Evolutionary conservation across 352 stramenopile genomes (phyloP).

Genomic region (Aphanomyces astaci): DNA sequence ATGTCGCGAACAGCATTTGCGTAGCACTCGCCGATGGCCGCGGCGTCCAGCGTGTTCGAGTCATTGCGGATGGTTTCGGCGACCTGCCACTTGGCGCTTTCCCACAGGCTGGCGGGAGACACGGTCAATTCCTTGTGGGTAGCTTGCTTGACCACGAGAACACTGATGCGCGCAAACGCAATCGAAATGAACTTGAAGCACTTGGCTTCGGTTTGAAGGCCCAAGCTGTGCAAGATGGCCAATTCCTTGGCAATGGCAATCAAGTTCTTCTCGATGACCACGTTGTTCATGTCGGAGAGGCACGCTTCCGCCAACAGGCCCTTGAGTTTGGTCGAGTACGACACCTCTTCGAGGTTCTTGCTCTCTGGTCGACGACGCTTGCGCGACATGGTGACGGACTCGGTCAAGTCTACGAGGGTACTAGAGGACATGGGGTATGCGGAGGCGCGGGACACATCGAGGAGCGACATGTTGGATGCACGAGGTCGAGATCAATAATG

Average conservation of each 20-base stretch:
- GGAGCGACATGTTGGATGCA: conserved; percentile 5
- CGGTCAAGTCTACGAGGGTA: neutral
- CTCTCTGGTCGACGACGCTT: conserved; percentile 15
- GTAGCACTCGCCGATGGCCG: conserved; percentile 6
- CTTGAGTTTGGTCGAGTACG: conserved; percentile 79
- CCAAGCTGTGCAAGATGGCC: conserved; percentile 62
- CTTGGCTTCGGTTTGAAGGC: conserved; percentile 63
- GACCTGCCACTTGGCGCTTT: conserved; percentile 23
- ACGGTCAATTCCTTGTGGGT: neutral
- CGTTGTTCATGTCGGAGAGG: conserved; percentile 78
- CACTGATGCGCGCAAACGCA: conserved; percentile 50
- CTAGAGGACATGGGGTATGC: conserved; percentile 1
- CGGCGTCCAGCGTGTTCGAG: neutral
- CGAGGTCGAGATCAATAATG: neutral
- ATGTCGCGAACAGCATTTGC: conserved; percentile 40
- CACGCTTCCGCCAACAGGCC: conserved; percentile 74
- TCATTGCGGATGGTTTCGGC: neutral
- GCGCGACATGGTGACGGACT: neutral
- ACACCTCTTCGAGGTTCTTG: conserved; percentile 54
- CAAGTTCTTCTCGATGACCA: conserved; percentile 80
- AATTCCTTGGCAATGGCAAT: conserved; percentile 77
- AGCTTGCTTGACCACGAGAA: conserved; percentile 41
- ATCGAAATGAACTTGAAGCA: conserved; percentile 72
- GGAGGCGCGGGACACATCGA: neutral
- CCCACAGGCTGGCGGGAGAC: conserved; percentile 7